These are phyloP conservation scores for Phytophthora pini DNA, from an alignment of 352 stramenopile species.

Conservation along the genomic window DNA sequence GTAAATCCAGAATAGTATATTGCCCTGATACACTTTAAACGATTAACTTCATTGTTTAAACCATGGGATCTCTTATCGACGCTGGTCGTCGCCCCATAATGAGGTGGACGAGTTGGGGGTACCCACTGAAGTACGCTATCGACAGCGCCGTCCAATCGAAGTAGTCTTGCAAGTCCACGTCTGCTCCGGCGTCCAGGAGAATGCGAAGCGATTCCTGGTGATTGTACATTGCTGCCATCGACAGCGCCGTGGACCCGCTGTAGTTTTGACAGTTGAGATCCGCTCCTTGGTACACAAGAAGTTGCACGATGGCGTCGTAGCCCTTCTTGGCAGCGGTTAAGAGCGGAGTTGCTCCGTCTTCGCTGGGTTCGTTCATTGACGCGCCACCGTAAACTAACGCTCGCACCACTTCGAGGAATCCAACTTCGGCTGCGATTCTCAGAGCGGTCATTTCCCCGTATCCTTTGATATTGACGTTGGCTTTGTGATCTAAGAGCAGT, in stretches of 20 bases:
- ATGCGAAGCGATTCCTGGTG: conserved; percentile 17
- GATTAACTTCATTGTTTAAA: too few relatives aligned
- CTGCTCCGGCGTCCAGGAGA: conserved; percentile 14
- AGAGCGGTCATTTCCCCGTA: conserved; percentile 10
- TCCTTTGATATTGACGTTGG: conserved; percentile 11
- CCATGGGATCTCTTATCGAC: too few relatives aligned
- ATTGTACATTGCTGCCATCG: conserved; percentile 16
- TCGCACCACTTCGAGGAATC: conserved; percentile 7
- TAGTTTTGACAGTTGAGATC: conserved; percentile 9
- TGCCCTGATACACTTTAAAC: too few relatives aligned
- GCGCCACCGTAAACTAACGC: conserved; percentile 5
- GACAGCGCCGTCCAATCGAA: conserved; percentile 8
- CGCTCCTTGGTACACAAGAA: conserved; percentile 12
- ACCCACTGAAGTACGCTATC: conserved; percentile 26
- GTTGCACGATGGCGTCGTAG: conserved; percentile 12
- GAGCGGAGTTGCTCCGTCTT: conserved; percentile 14
- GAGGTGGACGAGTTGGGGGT: conserved; percentile 21
- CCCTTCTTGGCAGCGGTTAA: conserved; percentile 14
- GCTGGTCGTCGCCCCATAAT: conserved; percentile 13
- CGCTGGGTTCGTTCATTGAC: conserved; percentile 10
- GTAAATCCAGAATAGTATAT: too few relatives aligned
- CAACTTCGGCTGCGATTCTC: conserved; percentile 5
- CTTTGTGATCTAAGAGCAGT: conserved; percentile 9
- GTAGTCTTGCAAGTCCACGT: conserved; percentile 15
- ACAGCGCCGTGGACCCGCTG: conserved; percentile 6